Evolutionary conservation across 768 basidiomycete genomes (phyloP).

Genomic region (Lactarius tabidus): DNA sequence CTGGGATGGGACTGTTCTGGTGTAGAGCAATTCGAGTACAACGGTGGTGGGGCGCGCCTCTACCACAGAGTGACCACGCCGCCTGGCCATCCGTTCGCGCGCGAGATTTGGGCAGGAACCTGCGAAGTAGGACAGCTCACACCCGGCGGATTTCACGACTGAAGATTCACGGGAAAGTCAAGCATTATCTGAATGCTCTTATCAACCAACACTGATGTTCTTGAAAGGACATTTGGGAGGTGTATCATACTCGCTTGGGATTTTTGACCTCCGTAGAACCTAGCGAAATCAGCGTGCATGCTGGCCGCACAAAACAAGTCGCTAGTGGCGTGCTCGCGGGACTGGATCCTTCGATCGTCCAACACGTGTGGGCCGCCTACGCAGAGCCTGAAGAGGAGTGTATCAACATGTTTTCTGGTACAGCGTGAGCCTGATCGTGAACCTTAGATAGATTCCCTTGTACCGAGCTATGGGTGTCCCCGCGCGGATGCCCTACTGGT

Average conservation of each 20-base stretch:
- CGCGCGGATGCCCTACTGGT: constrained; percentile 37
- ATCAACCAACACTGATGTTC: background rate
- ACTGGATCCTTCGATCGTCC: constrained; percentile 37
- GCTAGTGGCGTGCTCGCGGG: constrained; percentile 42
- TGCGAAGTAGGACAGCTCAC: constrained; percentile 47
- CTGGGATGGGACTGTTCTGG: constrained; percentile 40
- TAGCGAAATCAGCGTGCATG: constrained; percentile 38
- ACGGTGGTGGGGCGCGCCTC: constrained; percentile 33
- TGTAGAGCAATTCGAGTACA: constrained; percentile 37
- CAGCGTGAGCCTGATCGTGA: background rate
- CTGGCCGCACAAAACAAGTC: constrained; percentile 44
- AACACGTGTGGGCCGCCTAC: constrained; percentile 35
- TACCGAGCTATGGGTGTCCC: constrained; percentile 41
- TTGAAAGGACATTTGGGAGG: constrained; percentile 42
- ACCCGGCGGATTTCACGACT: constrained; percentile 39
- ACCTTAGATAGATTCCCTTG: constrained; percentile 43
- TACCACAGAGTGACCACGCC: constrained; percentile 39
- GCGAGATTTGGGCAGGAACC: constrained; percentile 44
- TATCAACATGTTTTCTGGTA: constrained; percentile 7
- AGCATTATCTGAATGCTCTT: background rate
- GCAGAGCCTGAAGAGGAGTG: constrained; percentile 40
- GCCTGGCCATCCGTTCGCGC: constrained; percentile 41
- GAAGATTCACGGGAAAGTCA: constrained; percentile 38
- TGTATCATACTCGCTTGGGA: constrained; percentile 38
- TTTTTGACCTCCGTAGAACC: constrained; percentile 37